Evolutionary conservation across 192 early-diverging fungal genomes (phyloP).

Genomic region (Gonapodya sp.): DNA sequence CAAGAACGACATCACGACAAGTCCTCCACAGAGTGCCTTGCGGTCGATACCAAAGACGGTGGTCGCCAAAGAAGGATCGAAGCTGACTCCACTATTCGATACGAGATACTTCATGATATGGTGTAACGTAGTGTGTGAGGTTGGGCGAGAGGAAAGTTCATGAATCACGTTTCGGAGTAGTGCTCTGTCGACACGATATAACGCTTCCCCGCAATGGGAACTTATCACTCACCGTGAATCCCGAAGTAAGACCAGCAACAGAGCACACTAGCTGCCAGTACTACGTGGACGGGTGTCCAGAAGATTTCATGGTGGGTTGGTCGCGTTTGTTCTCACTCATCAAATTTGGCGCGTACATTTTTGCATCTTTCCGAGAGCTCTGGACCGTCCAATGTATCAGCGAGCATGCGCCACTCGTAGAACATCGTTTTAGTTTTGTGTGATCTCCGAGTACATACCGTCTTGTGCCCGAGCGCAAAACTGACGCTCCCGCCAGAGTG

Average conservation of each 20-base stretch:
- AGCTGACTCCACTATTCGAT: background rate
- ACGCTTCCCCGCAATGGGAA: too few relatives aligned
- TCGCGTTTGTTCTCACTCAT: too few relatives aligned
- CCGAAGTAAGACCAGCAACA: background rate
- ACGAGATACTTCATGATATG: background rate
- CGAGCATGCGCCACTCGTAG: background rate
- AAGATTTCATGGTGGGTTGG: too few relatives aligned
- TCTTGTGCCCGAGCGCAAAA: too few relatives aligned
- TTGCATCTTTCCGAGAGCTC: background rate
- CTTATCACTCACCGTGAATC: conserved; percentile 3
- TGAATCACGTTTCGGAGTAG: too few relatives aligned
- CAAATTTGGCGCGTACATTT: background rate
- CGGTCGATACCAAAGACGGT: background rate
- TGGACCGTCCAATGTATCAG: background rate
- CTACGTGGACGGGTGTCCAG: background rate
- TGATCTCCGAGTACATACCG: too few relatives aligned
- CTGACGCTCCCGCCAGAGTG: too few relatives aligned
- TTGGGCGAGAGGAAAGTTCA: background rate
- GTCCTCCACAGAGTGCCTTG: background rate
- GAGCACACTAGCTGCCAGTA: background rate
- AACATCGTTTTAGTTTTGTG: too few relatives aligned
- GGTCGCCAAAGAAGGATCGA: background rate
- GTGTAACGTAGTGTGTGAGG: background rate
- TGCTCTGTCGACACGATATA: background rate
- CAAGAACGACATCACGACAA: background rate